Evolutionary conservation across 2,329 filamentous ascomycete species (phyloP), one percentile per base, ranked within the genome.

Genomic region (Alternaria incomplexa): DNA sequence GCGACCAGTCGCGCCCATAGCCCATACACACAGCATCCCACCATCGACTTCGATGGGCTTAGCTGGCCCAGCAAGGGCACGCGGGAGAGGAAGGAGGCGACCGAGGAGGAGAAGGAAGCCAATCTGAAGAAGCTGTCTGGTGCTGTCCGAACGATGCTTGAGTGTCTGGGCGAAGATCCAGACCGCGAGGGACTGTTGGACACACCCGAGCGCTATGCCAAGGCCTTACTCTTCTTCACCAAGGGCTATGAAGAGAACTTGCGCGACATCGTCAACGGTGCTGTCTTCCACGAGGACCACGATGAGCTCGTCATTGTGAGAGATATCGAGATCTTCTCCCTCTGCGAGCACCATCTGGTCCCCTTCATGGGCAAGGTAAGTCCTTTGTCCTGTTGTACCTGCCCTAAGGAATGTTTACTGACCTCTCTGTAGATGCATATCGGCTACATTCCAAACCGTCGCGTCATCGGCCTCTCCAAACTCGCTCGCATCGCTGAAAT

Each of bases 221-320:
- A 97, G 81, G 96, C 96, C 13, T 90, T 99, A 87, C 88, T 98
- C 66, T 96, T 91, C 84, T 93, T 99, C 81, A 99, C 96, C 6
- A 93, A 96, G 80, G 96, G 96, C 46, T 99, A 99, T 79, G 93
- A 98, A 83, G 90, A 97, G 83, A 97, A 97, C 75, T 88, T 97
- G 58, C 86, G 89, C 65, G 92, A 97, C 77, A 91, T 98, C 69
- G 92, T 98, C 65, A 98, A 98, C 79, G 88, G 90, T 59, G 96
- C 96, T 17, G 92, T 98, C 57, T 99, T 99, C 82, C 91, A 97
- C 74, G 96, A 98, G 80, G 93, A 95, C 66, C 95, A 98, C 77
- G 96, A 97, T 75, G 96, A 99, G 81, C 88, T 99, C 83, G 94
- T 99, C 28, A 97, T 98, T 74, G 93, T 99, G 62, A 97, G 97